These are phyloP conservation scores for Sphaerostilbella broomeana DNA, from an alignment of 2,329 filamentous ascomycete genomes.

Conservation along the genomic window DNA sequence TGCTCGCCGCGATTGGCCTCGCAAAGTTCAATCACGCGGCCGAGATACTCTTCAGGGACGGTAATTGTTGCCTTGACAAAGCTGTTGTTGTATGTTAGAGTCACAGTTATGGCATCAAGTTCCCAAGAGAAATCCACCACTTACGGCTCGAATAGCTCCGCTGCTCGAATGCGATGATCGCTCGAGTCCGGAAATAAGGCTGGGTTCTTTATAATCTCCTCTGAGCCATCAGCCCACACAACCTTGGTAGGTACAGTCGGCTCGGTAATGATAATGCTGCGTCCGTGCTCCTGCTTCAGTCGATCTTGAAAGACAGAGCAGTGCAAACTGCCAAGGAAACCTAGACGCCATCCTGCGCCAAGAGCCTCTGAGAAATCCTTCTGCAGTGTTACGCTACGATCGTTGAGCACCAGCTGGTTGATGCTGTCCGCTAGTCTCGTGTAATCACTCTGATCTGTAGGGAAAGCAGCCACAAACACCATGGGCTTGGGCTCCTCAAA, in stretches of 20 bases:
- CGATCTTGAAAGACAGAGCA: constrained; percentile 99
- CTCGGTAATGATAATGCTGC: constrained; percentile 92
- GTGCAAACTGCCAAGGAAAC: constrained; percentile 92
- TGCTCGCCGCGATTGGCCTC: constrained; percentile 85
- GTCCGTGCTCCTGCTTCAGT: constrained; percentile 86
- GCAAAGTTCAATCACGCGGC: constrained; percentile 90
- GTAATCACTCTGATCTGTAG: constrained; percentile 84
- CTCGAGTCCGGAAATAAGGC: constrained; percentile 74
- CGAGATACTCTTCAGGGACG: constrained; percentile 87
- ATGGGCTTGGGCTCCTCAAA: constrained; percentile 98
- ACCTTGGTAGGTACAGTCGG: constrained; percentile 91
- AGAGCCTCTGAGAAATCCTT: constrained; percentile 94
- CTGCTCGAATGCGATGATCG: constrained; percentile 37
- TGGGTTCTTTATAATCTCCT: constrained; percentile 77
- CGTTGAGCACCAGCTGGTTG: constrained; percentile 86
- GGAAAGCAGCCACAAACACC: constrained; percentile 97
- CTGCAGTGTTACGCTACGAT: constrained; percentile 85
- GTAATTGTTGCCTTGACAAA: constrained; percentile 82
- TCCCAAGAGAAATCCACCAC: constrained; percentile 17
- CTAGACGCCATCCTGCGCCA: constrained; percentile 87
- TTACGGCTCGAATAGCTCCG: constrained; percentile 46
- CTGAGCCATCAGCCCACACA: constrained; percentile 67
- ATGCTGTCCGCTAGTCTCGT: constrained; percentile 88
- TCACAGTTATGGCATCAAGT: background rate
- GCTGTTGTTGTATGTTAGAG: constrained; percentile 16